Percentiles rank a stretch among this genome's conserved stretches.
These are phyloP conservation scores for Aquilaria malaccensis DNA, from an alignment of 345 rosid genomes.

Conservation along the genomic window DNA sequence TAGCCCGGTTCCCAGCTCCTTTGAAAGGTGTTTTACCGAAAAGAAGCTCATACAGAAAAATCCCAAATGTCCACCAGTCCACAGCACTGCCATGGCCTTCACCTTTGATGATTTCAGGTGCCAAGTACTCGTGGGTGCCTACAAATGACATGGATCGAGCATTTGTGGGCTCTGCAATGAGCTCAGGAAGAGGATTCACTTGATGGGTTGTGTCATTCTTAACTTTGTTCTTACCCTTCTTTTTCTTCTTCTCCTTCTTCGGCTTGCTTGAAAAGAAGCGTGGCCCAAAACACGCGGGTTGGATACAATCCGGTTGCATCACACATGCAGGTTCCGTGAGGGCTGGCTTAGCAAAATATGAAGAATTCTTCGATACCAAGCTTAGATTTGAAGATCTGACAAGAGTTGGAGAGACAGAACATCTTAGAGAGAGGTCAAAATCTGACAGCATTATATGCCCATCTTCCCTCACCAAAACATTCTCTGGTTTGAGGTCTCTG, in stretches of 20 bases:
- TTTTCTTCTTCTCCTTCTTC: slow-evolving; percentile 19
- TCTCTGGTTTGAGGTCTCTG: slow-evolving; percentile 75
- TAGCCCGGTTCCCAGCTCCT: slow-evolving; percentile 54
- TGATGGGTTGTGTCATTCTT: slow-evolving; percentile 20
- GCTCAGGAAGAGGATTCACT: slow-evolving; percentile 46
- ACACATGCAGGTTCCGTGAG: slow-evolving; percentile 38
- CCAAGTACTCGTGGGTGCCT: slow-evolving; percentile 76
- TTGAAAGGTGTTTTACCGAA: slow-evolving; percentile 68
- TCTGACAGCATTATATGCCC: slow-evolving; percentile 73
- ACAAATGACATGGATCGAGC: slow-evolving; percentile 79
- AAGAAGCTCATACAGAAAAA: slow-evolving; percentile 66
- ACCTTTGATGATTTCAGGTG: slow-evolving; percentile 72
- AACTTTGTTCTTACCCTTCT: slow-evolving; percentile 5
- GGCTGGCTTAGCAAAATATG: slow-evolving; percentile 39
- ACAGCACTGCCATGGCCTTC: slow-evolving; percentile 85
- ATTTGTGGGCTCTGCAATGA: slow-evolving; percentile 64
- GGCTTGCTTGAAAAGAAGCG: slow-evolving; percentile 29
- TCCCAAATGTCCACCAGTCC: slow-evolving; percentile 86
- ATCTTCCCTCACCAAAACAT: slow-evolving; percentile 59
- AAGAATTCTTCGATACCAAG: slow-evolving; percentile 28
- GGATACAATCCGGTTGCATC: slow-evolving; percentile 42
- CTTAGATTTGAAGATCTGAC: slow-evolving; percentile 32
- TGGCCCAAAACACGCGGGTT: slow-evolving; percentile 44
- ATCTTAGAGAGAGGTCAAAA: slow-evolving; percentile 65
- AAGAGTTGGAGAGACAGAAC: slow-evolving; percentile 47